A percentile compares a stretch with the other conserved stretches of the same genome.
phyloP scores from a whole-genome alignment of 768 basidiomycete species.

The Leccinellum albellum region DNA sequence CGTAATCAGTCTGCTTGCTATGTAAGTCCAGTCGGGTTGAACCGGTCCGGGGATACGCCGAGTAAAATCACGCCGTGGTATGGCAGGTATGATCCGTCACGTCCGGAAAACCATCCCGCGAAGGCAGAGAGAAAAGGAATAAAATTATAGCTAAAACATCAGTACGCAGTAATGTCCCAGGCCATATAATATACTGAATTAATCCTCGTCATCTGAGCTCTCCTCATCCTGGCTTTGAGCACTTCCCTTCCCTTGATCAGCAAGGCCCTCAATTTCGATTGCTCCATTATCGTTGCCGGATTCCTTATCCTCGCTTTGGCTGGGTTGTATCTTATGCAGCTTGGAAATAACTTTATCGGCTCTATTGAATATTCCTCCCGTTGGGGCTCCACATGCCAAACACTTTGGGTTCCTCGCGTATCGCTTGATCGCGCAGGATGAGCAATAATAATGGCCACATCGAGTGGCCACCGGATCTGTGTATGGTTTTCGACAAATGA shows the following conservation, averaged over 20 bases:
- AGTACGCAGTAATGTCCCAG: conserved; percentile 31
- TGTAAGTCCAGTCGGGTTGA: not conserved
- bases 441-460: conserved; percentile 96
- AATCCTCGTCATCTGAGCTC: conserved; percentile 31
- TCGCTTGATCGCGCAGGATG: conserved; percentile 91
- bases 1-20: conserved; percentile 5
- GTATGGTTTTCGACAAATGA: conserved; percentile 92
- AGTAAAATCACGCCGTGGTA: not conserved
- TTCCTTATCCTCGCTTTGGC: conserved; percentile 45
- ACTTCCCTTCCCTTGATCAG: conserved; percentile 24
- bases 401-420: conserved; percentile 95
- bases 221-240: conserved; percentile 27
- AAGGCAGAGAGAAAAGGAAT: conserved; percentile 14
- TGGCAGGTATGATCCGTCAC: not conserved
- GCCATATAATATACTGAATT: conserved; percentile 24
- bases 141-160: conserved; percentile 25
- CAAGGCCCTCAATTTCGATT: conserved; percentile 62
- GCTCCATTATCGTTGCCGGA: conserved; percentile 36
- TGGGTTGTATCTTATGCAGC: conserved; percentile 68
- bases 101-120: not conserved
- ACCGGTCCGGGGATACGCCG: conserved; percentile 6
- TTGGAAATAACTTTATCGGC: conserved; percentile 91
- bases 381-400: conserved; percentile 87
- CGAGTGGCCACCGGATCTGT: conserved; percentile 94
- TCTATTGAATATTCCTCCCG: conserved; percentile 94